Base-by-base conservation (phyloP, 2,329 filamentous ascomycete species). In the Coniochaeta sp. region DNA sequence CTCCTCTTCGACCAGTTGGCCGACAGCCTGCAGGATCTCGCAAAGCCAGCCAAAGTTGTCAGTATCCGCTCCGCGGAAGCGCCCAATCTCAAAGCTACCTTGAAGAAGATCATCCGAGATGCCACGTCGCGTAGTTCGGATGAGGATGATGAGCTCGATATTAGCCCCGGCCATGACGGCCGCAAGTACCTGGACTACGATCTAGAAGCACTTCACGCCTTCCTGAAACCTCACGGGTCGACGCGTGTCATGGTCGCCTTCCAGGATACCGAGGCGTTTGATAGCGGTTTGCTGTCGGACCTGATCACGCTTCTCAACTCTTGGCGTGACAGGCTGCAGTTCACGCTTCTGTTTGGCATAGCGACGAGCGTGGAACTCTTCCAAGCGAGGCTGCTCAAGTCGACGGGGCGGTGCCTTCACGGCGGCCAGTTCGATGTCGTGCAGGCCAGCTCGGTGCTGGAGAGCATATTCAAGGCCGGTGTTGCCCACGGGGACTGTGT, bases 191-290 rank as follows among this genome's bases (percentile, higher is more conserved):
- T 93, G 2, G 88, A 90, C 66, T 95, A 93, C 70, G 91, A 95
- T 68, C 79, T 95, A 17, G 87, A 90, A 66, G 85, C 89, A 26
- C 73, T 95, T 33, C 76, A 86, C 62, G 79, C 83, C 28, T 86
- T 83, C 71, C 77, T 86, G 16, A 79, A 78, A 61, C 75, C 78
- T 9, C 80, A 81, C 40, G 71, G 73, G 26, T 81, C 80, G 33
- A 73, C 81, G 44, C 84, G 85, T 65, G 81, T 93, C 11, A 81
- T 91, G 58, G 77, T 96, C 57, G 85, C 88, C 0, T 86, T 95
- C 62, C 88, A 92, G 70, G 90, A 95, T 68, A 91, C 89, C 63
- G 91, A 95, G 73, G 90, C 88, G 0, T 93, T 95, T 68, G 90
- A 93, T 66, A 84, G 84, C 55, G 76, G 77, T 33, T 73, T 95